Conservation (phyloP, 257 asterid genomes). For the Nicotiana paniculata region DNA sequence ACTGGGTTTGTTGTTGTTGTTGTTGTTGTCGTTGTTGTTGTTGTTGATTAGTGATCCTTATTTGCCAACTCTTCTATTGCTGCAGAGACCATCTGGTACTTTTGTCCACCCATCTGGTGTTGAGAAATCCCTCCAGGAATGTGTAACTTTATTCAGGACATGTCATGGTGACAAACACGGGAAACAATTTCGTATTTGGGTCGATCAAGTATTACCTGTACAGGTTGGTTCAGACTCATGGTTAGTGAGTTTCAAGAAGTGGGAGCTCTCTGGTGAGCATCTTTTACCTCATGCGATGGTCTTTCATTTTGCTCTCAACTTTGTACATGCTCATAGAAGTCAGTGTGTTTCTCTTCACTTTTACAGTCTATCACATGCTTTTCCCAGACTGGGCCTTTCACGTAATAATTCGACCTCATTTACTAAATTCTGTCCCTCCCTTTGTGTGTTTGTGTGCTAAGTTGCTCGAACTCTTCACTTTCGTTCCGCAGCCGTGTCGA, state of each 20-base stretch:
- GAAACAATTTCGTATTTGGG: slow-evolving; percentile 68
- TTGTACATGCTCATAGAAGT: background rate
- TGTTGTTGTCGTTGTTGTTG: too few species aligned
- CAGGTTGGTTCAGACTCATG: slow-evolving; percentile 69
- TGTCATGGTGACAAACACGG: slow-evolving; percentile 71
- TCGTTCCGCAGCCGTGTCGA: too few species aligned
- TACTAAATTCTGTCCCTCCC: background rate
- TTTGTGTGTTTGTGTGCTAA: too few species aligned
- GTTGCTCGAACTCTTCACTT: too few species aligned
- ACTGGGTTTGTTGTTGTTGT: too few species aligned
- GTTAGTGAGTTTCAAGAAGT: slow-evolving; percentile 84
- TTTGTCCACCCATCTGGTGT: slow-evolving; percentile 74
- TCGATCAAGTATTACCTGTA: slow-evolving; percentile 72
- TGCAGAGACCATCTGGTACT: slow-evolving; percentile 62
- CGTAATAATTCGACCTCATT: background rate
- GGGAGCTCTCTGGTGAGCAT: slow-evolving; percentile 75
- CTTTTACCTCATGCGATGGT: background rate
- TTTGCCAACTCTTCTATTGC: slow-evolving; percentile 3
- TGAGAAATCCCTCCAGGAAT: slow-evolving; percentile 55
- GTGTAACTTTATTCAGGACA: slow-evolving; percentile 35
- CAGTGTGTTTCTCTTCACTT: background rate
- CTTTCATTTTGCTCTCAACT: background rate
- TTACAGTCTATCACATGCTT: background rate
- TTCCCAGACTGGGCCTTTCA: background rate
- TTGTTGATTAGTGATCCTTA: background rate